Percentiles rank a stretch among this genome's conserved stretches.
These are phyloP conservation scores for Diplodia mutila DNA, from an alignment of 2,329 filamentous ascomycete genomes.

Conservation along the genomic window DNA sequence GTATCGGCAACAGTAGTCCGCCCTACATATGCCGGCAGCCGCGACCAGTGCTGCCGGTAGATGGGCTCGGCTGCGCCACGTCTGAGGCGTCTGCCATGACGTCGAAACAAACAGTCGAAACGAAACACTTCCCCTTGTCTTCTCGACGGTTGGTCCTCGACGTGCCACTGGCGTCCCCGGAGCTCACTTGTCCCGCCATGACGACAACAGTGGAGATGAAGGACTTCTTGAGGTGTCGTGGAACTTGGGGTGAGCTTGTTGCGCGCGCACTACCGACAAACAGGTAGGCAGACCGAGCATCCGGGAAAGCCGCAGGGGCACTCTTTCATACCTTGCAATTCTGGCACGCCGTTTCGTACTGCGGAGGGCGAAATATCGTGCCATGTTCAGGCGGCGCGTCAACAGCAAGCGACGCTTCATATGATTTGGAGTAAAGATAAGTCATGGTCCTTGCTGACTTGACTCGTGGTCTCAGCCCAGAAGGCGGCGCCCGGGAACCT, in stretches of 20 bases:
- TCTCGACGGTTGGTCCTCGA: constrained; percentile 1
- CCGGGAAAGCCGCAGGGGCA: neutral
- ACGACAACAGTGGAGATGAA: neutral
- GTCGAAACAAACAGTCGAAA: constrained; percentile 11
- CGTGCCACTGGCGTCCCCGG: neutral
- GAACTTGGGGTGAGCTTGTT: too few relatives aligned
- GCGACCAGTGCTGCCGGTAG: neutral
- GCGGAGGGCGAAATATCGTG: neutral
- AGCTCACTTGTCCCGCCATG: neutral
- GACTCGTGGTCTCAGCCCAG: constrained; percentile 2
- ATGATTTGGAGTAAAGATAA: neutral
- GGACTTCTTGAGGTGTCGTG: constrained; percentile 2
- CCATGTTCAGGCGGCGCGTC: neutral
- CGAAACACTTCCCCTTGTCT: constrained; percentile 1
- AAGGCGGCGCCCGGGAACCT: neutral
- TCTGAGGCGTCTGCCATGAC: neutral
- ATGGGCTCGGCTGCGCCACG: constrained; percentile 5
- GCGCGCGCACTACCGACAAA: neutral
- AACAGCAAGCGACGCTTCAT: neutral
- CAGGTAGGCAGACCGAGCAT: neutral
- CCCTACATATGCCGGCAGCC: neutral
- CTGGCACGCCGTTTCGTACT: neutral
- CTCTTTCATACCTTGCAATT: neutral
- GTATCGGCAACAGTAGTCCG: neutral
- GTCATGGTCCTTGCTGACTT: neutral